Conservation (phyloP, 2,329 filamentous ascomycete species). For the Aspergillus sp. region DNA sequence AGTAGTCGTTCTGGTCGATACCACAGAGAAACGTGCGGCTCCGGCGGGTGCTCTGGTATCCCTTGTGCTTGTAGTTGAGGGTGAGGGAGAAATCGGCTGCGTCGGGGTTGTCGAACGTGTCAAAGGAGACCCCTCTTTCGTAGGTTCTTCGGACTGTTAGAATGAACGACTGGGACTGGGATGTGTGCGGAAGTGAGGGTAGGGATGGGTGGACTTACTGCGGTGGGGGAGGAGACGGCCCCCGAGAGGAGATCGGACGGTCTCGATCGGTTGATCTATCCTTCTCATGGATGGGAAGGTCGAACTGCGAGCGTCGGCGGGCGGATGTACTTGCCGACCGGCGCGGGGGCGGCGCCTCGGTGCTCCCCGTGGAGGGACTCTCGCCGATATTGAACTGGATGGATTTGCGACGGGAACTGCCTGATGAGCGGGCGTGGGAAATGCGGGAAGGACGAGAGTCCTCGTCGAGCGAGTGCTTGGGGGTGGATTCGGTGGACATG, state of each 20-base stretch:
- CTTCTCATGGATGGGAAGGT: constrained; percentile 13
- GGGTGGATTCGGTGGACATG: constrained; percentile 11
- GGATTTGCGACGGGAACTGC: constrained; percentile 32
- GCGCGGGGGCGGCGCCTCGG: constrained; percentile 26
- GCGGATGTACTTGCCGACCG: constrained; percentile 28
- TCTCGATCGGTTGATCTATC: constrained; percentile 21
- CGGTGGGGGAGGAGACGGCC: constrained; percentile 41
- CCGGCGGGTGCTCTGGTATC: constrained; percentile 75
- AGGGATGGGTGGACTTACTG: constrained; percentile 28
- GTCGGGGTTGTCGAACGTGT: constrained; percentile 68
- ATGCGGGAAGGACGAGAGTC: constrained; percentile 19
- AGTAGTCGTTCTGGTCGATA: constrained; percentile 87
- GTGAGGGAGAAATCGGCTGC: constrained; percentile 74
- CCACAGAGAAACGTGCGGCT: constrained; percentile 89
- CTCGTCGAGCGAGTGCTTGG: constrained; percentile 11
- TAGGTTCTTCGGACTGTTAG: constrained; percentile 52
- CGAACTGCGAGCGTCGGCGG: constrained; percentile 24
- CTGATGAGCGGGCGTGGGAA: constrained; percentile 17
- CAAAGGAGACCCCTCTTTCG: constrained; percentile 68
- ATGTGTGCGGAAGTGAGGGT: too few relatives aligned
- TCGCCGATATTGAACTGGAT: constrained; percentile 38
- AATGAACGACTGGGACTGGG: not conserved
- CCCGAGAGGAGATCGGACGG: constrained; percentile 20
- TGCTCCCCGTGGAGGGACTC: not conserved
- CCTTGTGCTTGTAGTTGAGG: constrained; percentile 79